These are phyloP conservation scores for Suhomyces ambrosiae DNA, from an alignment of 1,139 yeast species.

Conservation along the genomic window DNA sequence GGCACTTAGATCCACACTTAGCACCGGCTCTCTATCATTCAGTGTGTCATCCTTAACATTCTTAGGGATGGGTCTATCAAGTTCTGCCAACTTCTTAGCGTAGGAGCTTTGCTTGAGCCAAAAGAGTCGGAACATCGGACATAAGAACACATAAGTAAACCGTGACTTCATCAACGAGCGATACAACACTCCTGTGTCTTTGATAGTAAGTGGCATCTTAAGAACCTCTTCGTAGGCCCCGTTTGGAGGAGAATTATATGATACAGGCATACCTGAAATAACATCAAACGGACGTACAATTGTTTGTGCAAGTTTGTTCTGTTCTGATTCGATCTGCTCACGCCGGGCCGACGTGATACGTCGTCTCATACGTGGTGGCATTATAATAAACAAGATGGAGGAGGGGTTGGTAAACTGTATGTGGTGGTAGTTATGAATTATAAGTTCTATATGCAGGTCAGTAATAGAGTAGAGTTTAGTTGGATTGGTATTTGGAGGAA, in stretches of 20 bases:
- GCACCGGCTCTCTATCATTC: conserved; percentile 41
- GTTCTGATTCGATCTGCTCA: conserved; percentile 52
- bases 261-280: conserved; percentile 70
- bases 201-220: conserved; percentile 66
- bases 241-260: conserved; percentile 62
- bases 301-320: conserved; percentile 42
- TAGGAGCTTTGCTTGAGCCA: conserved; percentile 71
- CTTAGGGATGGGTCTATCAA: conserved; percentile 33
- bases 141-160: conserved; percentile 65
- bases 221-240: conserved; percentile 50
- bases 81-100: conserved; percentile 42
- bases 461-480: no score
- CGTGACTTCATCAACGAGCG: conserved; percentile 77
- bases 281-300: conserved; percentile 67
- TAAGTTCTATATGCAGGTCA: no score
- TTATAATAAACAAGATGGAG: no score
- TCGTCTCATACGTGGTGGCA: conserved; percentile 51
- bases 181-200: conserved; percentile 72
- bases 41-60: conserved; percentile 27
- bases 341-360: conserved; percentile 50
- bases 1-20: conserved; percentile 54
- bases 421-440: not conserved
- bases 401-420: not conserved
- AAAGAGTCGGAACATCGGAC: conserved; percentile 72
- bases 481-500: no score